Evolutionary conservation across 495 filamentous ascomycete genomes (phyloP).

Genomic region (Talaromyces ruber): DNA sequence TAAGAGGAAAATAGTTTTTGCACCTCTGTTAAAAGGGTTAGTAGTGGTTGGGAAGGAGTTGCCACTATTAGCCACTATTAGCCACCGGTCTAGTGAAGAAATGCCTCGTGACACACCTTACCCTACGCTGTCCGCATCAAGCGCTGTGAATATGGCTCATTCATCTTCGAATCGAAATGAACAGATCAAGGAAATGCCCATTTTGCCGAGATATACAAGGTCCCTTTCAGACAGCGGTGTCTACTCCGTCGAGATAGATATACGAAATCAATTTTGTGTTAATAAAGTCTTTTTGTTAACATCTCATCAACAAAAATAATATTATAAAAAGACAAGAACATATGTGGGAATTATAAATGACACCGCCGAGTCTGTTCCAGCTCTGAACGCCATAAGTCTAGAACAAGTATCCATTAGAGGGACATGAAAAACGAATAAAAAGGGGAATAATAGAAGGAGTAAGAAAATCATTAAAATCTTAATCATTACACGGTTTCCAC

Average conservation of each 20-base stretch:
- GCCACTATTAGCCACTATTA: not conserved
- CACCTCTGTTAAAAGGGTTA: not conserved
- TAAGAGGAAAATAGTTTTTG: not conserved
- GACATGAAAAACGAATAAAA: not conserved
- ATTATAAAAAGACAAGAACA: not conserved
- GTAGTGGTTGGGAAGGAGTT: not conserved
- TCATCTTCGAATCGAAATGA: too few species aligned
- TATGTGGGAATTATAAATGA: not conserved
- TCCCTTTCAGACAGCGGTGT: not conserved
- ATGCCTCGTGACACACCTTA: not conserved
- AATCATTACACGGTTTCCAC: not conserved
- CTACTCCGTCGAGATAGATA: not conserved
- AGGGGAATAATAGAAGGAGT: not conserved
- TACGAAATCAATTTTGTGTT: not conserved
- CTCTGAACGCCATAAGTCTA: not conserved
- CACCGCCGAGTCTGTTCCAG: not conserved
- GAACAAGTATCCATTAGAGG: not conserved
- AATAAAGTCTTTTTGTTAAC: not conserved
- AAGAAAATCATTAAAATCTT: not conserved
- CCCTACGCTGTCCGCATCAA: too few species aligned
- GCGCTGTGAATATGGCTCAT: too few species aligned
- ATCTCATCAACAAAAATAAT: not conserved
- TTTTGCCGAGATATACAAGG: too few species aligned
- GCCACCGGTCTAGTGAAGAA: not conserved
- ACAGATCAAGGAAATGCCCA: too few species aligned